These are phyloP conservation scores for Rosa multiflora DNA, from an alignment of 306 rosid species.

Conservation along the genomic window DNA sequence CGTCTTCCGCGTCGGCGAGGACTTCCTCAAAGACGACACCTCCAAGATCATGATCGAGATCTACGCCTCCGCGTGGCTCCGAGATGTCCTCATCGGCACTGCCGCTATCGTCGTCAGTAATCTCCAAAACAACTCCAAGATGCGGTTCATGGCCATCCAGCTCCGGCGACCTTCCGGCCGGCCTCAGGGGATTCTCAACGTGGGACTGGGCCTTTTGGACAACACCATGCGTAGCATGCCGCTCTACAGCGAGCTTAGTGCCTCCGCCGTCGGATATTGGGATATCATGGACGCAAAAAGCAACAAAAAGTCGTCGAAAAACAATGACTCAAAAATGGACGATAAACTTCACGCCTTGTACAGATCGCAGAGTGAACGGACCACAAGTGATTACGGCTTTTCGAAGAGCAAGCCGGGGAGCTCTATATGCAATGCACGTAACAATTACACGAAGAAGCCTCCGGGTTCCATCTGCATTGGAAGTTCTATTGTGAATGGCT, in stretches of 20 bases:
- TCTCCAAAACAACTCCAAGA: conserved; percentile 46
- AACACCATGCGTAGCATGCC: conserved; percentile 69
- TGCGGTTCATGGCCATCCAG: conserved; percentile 54
- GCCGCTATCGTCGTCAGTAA: conserved; percentile 42
- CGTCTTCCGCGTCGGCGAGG: conserved; percentile 57
- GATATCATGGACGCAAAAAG: conserved; percentile 30
- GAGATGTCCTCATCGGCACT: conserved; percentile 54
- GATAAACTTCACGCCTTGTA: conserved; percentile 8
- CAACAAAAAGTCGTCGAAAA: background rate
- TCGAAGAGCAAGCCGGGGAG: conserved; percentile 10
- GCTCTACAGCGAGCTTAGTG: conserved; percentile 54
- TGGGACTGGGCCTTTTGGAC: conserved; percentile 52
- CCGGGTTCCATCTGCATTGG: conserved; percentile 8
- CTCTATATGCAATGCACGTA: conserved; percentile 7
- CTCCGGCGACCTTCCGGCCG: conserved; percentile 78
- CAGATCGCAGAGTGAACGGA: conserved; percentile 34
- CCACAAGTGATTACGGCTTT: conserved; percentile 1
- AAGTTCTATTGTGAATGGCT: conserved; percentile 25
- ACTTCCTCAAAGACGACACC: conserved; percentile 35
- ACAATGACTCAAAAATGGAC: background rate
- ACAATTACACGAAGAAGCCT: background rate
- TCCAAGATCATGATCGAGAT: conserved; percentile 59
- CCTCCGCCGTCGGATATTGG: conserved; percentile 44
- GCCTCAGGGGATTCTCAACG: conserved; percentile 63
- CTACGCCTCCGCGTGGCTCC: conserved; percentile 47